phyloP scores from a whole-genome alignment of 2,329 filamentous ascomycete genomes.

The Microsporum ferrugineum region DNA sequence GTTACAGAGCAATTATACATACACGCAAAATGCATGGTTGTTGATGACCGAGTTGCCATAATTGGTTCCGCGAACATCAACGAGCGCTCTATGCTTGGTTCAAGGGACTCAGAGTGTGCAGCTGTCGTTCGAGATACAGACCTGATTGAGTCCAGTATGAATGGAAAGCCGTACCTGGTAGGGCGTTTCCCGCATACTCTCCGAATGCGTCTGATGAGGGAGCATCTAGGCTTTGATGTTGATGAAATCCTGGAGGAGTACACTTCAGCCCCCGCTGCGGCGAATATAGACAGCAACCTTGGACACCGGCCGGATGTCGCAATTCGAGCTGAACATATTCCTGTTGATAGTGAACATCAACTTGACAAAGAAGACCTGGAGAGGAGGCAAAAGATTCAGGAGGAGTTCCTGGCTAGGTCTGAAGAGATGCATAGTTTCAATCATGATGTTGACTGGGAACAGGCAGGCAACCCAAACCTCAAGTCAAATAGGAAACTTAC shows the following conservation, averaged over 20 bases:
- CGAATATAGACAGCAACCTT: not conserved
- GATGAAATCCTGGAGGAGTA: constrained; percentile 80
- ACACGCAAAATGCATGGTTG: constrained; percentile 75
- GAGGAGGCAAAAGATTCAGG: constrained; percentile 37
- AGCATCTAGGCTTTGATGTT: constrained; percentile 72
- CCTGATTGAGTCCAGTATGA: constrained; percentile 59
- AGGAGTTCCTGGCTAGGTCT: constrained; percentile 46
- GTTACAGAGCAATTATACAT: constrained; percentile 89
- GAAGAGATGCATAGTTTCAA: constrained; percentile 59
- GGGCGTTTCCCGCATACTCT: constrained; percentile 68
- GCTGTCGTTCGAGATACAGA: constrained; percentile 73
- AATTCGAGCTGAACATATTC: constrained; percentile 4
- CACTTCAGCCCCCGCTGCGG: constrained; percentile 9
- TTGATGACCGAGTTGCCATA: constrained; percentile 70
- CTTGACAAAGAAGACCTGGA: constrained; percentile 34
- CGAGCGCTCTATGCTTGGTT: constrained; percentile 65
- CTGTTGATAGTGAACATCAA: constrained; percentile 27
- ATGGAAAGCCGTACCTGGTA: constrained; percentile 59
- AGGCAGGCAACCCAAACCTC: constrained; percentile 47
- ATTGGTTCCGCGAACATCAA: constrained; percentile 66
- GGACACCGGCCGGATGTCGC: not conserved
- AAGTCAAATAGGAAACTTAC: constrained; percentile 44
- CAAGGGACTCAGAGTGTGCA: constrained; percentile 78
- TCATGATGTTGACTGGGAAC: constrained; percentile 57
- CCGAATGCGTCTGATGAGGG: constrained; percentile 75